phyloP scores from a whole-genome alignment of 2,329 filamentous ascomycete species.

The Aspergillus sp. region DNA sequence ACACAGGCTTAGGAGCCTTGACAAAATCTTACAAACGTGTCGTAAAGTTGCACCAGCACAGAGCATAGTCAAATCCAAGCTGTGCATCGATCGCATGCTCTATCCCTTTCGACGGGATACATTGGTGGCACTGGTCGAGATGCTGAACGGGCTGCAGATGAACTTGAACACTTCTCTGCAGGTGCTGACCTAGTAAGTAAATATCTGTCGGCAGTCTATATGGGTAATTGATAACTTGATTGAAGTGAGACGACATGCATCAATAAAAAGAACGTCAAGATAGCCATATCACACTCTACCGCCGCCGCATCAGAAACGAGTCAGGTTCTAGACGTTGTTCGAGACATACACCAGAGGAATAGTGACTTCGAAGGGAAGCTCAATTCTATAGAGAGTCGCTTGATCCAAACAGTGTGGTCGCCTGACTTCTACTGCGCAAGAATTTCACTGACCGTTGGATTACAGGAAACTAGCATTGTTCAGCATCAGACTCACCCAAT shows the following conservation, averaged over 20 bases:
- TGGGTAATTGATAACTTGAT: not conserved
- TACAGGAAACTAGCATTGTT: no score
- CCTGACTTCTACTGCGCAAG: no score
- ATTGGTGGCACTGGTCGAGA: conserved; percentile 10
- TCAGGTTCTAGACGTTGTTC: no score
- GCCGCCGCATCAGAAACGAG: no score
- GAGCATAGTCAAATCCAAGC: not conserved
- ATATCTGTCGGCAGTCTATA: not conserved
- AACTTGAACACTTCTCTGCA: conserved; percentile 14
- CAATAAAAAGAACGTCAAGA: not conserved
- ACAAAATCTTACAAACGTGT: not conserved
- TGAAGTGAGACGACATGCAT: no score
- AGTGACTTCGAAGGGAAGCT: no score
- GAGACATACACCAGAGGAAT: no score
- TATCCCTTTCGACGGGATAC: conserved; percentile 15
- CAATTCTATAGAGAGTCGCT: no score
- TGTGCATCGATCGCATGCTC: conserved; percentile 2
- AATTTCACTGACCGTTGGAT: no score
- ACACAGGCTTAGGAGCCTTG: not conserved
- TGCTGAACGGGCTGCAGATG: conserved; percentile 9
- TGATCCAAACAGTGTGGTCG: no score
- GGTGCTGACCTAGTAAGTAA: conserved; percentile 14
- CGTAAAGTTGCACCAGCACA: not conserved
- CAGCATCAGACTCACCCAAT: no score
- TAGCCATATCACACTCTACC: no score